These are phyloP conservation scores for Colletotrichum sp. DNA, from an alignment of 2,329 filamentous ascomycete species.

Conservation along the genomic window DNA sequence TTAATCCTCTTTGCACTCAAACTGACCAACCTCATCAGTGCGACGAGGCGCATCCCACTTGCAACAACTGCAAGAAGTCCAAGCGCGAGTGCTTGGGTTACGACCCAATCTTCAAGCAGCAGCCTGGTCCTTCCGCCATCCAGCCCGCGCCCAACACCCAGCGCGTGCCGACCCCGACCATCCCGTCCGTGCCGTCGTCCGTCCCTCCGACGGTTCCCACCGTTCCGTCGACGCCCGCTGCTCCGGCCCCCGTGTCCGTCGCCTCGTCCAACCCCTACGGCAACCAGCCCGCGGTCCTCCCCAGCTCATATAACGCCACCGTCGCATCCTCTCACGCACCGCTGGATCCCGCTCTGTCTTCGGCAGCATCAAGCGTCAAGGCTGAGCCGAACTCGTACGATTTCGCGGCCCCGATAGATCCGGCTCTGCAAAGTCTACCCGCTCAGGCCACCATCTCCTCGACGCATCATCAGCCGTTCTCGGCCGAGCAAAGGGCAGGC, in stretches of 20 bases:
- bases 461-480: slow-evolving; percentile 29
- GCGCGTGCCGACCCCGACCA: slow-evolving; percentile 35
- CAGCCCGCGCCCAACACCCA: slow-evolving; percentile 68
- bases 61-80: slow-evolving; percentile 88
- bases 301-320: slow-evolving; percentile 40
- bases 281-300: slow-evolving; percentile 48
- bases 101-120: slow-evolving; percentile 84
- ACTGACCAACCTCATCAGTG: slow-evolving; percentile 62
- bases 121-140: slow-evolving; percentile 73
- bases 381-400: slow-evolving; percentile 49
- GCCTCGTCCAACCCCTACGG: slow-evolving; percentile 45
- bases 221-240: slow-evolving; percentile 23
- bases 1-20: neutral
- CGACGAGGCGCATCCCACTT: slow-evolving; percentile 92
- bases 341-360: slow-evolving; percentile 26
- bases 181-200: slow-evolving; percentile 40
- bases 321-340: slow-evolving; percentile 28
- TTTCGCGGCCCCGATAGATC: slow-evolving; percentile 68
- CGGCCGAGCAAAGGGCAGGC: slow-evolving; percentile 24
- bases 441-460: slow-evolving; percentile 32
- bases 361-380: slow-evolving; percentile 37
- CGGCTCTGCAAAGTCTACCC: slow-evolving; percentile 59
- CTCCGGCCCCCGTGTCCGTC: slow-evolving; percentile 27
- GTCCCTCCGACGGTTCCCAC: slow-evolving; percentile 26
- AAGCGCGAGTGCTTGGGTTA: slow-evolving; percentile 88